phyloP scores from a whole-genome alignment of 345 rosid genomes.

The Salix caprea region DNA sequence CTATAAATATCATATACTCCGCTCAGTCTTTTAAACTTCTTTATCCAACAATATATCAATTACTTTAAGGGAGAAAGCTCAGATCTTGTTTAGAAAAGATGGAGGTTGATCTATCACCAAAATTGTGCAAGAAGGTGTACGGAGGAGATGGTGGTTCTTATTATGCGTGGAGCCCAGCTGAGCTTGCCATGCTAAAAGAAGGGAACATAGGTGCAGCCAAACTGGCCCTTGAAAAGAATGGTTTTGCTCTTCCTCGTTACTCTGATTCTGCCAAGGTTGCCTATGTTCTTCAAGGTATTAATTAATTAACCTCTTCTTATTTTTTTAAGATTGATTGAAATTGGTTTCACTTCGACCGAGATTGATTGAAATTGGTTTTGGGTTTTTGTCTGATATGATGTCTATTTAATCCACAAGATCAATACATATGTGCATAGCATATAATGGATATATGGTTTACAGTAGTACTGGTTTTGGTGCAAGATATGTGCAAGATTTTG shows the following conservation, averaged over 20 bases:
- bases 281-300: constrained; percentile 78
- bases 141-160: constrained; percentile 81
- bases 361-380: no score
- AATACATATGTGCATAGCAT: no score
- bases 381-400: no score
- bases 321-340: no score
- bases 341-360: no score
- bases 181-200: constrained; percentile 63
- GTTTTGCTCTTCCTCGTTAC: constrained; percentile 83
- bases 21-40: background rate
- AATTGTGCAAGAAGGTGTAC: constrained; percentile 53
- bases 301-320: no score
- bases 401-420: no score
- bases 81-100: constrained; percentile 21
- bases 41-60: background rate
- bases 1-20: background rate
- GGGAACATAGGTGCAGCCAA: constrained; percentile 92
- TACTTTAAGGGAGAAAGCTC: background rate
- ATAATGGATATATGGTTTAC: no score
- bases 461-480: no score
- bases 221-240: constrained; percentile 72
- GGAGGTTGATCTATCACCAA: constrained; percentile 84
- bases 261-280: constrained; percentile 87
- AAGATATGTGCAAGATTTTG: no score
- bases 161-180: constrained; percentile 69